A percentile compares a stretch with the other conserved stretches of the same genome.
Evolutionary conservation across 192 early-diverging fungal genomes (phyloP).

Genomic region (Backusella morwellensis): DNA sequence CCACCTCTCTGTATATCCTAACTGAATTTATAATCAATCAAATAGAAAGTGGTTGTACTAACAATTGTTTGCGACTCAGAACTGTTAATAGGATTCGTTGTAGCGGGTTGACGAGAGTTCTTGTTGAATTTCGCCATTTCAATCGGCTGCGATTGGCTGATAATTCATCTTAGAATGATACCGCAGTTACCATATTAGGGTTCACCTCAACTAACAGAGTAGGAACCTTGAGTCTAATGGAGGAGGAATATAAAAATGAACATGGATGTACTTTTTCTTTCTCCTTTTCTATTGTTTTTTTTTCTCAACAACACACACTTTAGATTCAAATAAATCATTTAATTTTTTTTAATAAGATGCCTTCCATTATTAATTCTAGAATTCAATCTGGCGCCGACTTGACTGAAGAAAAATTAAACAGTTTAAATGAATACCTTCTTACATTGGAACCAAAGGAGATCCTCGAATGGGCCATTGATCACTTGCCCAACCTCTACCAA

Average conservation of each 20-base stretch:
- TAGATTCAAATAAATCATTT: not conserved
- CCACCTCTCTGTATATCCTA: not conserved
- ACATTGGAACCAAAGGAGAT: slow-evolving; percentile 73
- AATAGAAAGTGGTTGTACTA: slow-evolving; percentile 1
- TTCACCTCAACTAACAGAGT: not conserved
- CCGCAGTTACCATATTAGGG: slow-evolving; percentile 14
- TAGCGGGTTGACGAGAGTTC: slow-evolving; percentile 17
- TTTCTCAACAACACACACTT: not conserved
- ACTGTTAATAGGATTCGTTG: not conserved
- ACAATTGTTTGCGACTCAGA: slow-evolving; percentile 15
- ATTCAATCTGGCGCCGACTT: slow-evolving; percentile 38
- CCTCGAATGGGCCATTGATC: slow-evolving; percentile 83
- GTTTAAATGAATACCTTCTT: slow-evolving; percentile 74
- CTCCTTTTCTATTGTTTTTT: not conserved
- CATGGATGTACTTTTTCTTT: not conserved
- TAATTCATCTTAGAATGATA: slow-evolving; percentile 21
- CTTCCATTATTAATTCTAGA: slow-evolving; percentile 21
- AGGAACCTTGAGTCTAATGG: not conserved
- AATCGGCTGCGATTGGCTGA: slow-evolving; percentile 26
- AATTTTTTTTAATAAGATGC: slow-evolving; percentile 10
- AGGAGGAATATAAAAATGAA: not conserved
- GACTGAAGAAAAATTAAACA: slow-evolving; percentile 60
- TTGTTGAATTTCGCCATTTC: slow-evolving; percentile 27
- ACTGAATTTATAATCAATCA: slow-evolving; percentile 7
- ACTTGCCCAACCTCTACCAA: slow-evolving; percentile 81